These are phyloP conservation scores for Calonectria naviculata DNA, from an alignment of 2,329 filamentous ascomycete genomes.

Conservation along the genomic window DNA sequence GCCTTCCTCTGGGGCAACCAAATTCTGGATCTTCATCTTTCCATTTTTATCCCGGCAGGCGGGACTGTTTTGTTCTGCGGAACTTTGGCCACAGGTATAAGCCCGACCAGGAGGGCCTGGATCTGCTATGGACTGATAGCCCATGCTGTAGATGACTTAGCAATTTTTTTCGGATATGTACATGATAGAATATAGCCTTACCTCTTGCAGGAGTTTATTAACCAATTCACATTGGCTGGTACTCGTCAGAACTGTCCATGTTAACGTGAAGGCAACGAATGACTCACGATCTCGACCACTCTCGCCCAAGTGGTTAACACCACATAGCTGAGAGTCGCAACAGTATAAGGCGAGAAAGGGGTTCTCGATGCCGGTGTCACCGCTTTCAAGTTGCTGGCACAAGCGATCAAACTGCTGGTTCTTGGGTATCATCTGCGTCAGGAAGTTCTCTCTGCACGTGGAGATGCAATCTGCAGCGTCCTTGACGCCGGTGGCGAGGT, in stretches of 20 bases:
- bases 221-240: slow-evolving; percentile 61
- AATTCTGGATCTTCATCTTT: slow-evolving; percentile 11
- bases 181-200: slow-evolving; percentile 42
- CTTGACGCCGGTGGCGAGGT: slow-evolving; percentile 40
- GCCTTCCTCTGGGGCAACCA: neutral
- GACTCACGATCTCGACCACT: slow-evolving; percentile 57
- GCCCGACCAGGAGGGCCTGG: slow-evolving; percentile 39
- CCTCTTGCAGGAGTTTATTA: slow-evolving; percentile 64
- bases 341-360: slow-evolving; percentile 61
- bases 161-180: neutral
- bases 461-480: slow-evolving; percentile 49
- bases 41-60: slow-evolving; percentile 18
- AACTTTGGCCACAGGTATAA: slow-evolving; percentile 33
- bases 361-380: slow-evolving; percentile 37
- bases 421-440: slow-evolving; percentile 41
- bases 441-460: slow-evolving; percentile 47
- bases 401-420: slow-evolving; percentile 44
- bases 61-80: slow-evolving; percentile 16
- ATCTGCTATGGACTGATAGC: slow-evolving; percentile 38
- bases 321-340: slow-evolving; percentile 63
- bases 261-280: neutral
- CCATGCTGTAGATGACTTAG: slow-evolving; percentile 33
- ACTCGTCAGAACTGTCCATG: slow-evolving; percentile 22
- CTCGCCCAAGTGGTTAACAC: slow-evolving; percentile 51
- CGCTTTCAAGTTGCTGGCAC: slow-evolving; percentile 47